Evolutionary conservation across 2,329 filamentous ascomycete genomes (phyloP).

Genomic region (Cercospora citrullina): DNA sequence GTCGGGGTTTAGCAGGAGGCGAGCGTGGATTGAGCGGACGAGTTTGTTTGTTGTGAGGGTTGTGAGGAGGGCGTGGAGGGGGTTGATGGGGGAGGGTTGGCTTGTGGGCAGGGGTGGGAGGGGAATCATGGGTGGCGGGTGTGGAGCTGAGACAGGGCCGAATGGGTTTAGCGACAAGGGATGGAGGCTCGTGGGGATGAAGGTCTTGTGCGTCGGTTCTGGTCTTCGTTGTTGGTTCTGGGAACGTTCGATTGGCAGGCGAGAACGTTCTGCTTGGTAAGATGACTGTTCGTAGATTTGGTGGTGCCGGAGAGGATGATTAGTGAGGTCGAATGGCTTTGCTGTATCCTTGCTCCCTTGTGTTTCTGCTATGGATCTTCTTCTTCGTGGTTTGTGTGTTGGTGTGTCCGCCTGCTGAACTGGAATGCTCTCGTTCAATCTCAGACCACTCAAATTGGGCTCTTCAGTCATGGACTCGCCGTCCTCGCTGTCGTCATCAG

Average conservation of each 20-base stretch:
- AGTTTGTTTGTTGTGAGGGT: neutral
- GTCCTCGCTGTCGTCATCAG: neutral
- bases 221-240: neutral
- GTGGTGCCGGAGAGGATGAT: neutral
- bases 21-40: constrained; percentile 1
- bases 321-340: neutral
- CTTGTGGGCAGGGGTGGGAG: neutral
- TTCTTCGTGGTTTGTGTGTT: neutral
- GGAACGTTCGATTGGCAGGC: neutral
- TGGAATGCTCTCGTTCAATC: neutral
- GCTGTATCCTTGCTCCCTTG: neutral
- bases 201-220: neutral
- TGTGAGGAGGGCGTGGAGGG: neutral
- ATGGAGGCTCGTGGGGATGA: neutral
- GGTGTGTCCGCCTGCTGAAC: neutral
- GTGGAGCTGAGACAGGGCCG: neutral
- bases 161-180: neutral
- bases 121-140: neutral
- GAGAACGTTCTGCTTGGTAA: neutral
- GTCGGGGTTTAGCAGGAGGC: neutral
- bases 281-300: neutral
- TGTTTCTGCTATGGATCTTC: neutral
- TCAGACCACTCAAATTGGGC: neutral
- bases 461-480: neutral
- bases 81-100: neutral